Percentiles rank a stretch among this genome's conserved stretches.
phyloP scores from a whole-genome alignment of 306 rosid species.

The Prunus davidiana region DNA sequence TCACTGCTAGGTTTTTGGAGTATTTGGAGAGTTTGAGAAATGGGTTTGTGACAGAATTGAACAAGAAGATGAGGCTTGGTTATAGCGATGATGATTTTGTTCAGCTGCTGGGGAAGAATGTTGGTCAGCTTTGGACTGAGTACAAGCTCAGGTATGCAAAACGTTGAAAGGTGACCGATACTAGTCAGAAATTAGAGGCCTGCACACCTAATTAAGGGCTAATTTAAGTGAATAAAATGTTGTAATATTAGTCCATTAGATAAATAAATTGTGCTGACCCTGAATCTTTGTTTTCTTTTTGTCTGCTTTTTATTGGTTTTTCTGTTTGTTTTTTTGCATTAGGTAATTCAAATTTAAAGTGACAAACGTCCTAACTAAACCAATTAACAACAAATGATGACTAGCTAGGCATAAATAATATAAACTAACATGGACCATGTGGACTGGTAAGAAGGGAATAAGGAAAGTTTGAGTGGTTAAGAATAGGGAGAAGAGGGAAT shows the following conservation, averaged over 20 bases:
- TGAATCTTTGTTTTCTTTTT: too few relatives aligned
- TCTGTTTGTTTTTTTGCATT: too few relatives aligned
- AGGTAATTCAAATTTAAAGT: too few relatives aligned
- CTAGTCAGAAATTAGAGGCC: neutral
- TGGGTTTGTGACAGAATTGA: slow-evolving; percentile 50
- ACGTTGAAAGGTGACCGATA: too few relatives aligned
- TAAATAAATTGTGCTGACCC: neutral
- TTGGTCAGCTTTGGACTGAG: slow-evolving; percentile 43
- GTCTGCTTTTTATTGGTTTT: too few relatives aligned
- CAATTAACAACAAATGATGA: too few relatives aligned
- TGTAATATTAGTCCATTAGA: neutral
- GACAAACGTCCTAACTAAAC: too few relatives aligned
- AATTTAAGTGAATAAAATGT: neutral
- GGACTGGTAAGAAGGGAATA: too few relatives aligned
- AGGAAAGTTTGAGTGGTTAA: too few relatives aligned
- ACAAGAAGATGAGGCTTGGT: slow-evolving; percentile 34
- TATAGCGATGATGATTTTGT: slow-evolving; percentile 34
- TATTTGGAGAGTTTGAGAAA: slow-evolving; percentile 28
- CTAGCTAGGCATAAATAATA: too few relatives aligned
- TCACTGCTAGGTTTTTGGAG: slow-evolving; percentile 43
- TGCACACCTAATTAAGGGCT: neutral
- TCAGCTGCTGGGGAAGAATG: slow-evolving; percentile 39
- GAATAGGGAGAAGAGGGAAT: too few relatives aligned
- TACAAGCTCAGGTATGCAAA: slow-evolving; percentile 41
- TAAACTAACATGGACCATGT: too few relatives aligned